These are phyloP conservation scores for Tubosaeta sp. DNA, from an alignment of 768 basidiomycete species.

Conservation along the genomic window DNA sequence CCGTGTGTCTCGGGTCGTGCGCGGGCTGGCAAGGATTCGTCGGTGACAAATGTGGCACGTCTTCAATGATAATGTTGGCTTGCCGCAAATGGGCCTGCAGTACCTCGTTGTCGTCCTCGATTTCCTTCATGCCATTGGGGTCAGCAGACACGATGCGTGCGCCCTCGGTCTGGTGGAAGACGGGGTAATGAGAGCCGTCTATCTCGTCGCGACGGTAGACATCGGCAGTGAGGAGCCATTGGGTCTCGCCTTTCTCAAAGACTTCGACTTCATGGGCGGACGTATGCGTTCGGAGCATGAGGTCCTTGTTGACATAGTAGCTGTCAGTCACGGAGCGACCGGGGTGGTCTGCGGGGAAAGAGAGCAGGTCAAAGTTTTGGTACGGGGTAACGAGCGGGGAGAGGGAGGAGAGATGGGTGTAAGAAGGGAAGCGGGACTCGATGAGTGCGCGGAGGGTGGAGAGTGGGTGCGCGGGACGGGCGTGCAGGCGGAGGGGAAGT, in stretches of 20 bases:
- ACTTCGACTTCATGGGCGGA: conserved; percentile 97
- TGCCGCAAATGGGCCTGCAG: conserved; percentile 56
- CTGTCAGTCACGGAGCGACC: conserved; percentile 87
- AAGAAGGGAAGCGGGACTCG: conserved; percentile 78
- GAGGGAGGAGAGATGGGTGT: conserved; percentile 67
- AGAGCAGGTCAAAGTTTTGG: conserved; percentile 96
- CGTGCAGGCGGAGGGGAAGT: conserved; percentile 70
- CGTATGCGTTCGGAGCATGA: conserved; percentile 96
- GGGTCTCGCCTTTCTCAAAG: conserved; percentile 68
- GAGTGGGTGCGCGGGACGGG: conserved; percentile 76
- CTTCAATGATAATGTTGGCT: conserved; percentile 83
- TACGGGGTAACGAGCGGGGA: conserved; percentile 87
- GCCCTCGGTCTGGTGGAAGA: conserved; percentile 98
- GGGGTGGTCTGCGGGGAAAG: conserved; percentile 90
- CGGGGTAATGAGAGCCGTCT: conserved; percentile 93
- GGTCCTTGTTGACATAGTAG: conserved; percentile 88
- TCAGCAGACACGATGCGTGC: conserved; percentile 74
- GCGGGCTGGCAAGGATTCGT: conserved; percentile 77
- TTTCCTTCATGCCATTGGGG: conserved; percentile 50
- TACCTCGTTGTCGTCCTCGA: conserved; percentile 67
- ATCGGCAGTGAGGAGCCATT: conserved; percentile 92
- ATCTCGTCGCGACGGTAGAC: conserved; percentile 99
- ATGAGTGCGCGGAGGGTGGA: conserved; percentile 80
- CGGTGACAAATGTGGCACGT: conserved; percentile 67
- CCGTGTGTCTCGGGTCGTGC: conserved; percentile 72